A percentile compares a stretch with the other conserved stretches of the same genome.
These are phyloP conservation scores for Micromonas commoda DNA, from an alignment of 139 green algal species.

Conservation along the genomic window DNA sequence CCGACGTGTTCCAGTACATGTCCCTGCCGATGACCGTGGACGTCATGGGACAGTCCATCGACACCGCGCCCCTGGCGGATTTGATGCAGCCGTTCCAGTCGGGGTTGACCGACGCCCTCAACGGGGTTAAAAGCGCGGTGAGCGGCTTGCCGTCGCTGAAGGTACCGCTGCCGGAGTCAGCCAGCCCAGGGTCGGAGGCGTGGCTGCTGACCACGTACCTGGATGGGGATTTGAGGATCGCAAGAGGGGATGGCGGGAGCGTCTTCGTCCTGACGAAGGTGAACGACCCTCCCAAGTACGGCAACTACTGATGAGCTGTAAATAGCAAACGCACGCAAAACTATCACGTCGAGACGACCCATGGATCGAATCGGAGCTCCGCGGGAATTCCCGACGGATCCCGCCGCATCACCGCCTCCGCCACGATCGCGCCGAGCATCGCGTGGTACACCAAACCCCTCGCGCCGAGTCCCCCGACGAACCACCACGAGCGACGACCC, in stretches of 20 bases:
- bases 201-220: slow-evolving; percentile 55
- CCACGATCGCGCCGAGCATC: slow-evolving; percentile 54
- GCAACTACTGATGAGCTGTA: too few species aligned
- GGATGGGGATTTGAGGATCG: slow-evolving; percentile 44
- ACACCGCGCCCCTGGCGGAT: slow-evolving; percentile 50
- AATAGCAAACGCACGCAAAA: too few species aligned
- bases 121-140: background rate
- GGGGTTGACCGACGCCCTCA: background rate
- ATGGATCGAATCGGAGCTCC: slow-evolving; percentile 26
- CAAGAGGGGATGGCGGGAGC: slow-evolving; percentile 30
- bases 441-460: slow-evolving; percentile 80
- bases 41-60: slow-evolving; percentile 66
- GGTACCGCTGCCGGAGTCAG: background rate
- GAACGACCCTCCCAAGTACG: too few species aligned
- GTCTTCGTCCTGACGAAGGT: slow-evolving; percentile 44
- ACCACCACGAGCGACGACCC: too few species aligned
- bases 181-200: too few species aligned
- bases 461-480: slow-evolving; percentile 64
- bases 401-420: slow-evolving; percentile 45
- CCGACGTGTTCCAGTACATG: slow-evolving; percentile 36
- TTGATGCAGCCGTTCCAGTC: background rate
- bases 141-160: background rate
- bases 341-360: background rate
- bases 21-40: slow-evolving; percentile 57
- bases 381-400: slow-evolving; percentile 38